Base-by-base conservation (phyloP, 1,139 yeast genomes). In the Geotrichum reessii region DNA sequence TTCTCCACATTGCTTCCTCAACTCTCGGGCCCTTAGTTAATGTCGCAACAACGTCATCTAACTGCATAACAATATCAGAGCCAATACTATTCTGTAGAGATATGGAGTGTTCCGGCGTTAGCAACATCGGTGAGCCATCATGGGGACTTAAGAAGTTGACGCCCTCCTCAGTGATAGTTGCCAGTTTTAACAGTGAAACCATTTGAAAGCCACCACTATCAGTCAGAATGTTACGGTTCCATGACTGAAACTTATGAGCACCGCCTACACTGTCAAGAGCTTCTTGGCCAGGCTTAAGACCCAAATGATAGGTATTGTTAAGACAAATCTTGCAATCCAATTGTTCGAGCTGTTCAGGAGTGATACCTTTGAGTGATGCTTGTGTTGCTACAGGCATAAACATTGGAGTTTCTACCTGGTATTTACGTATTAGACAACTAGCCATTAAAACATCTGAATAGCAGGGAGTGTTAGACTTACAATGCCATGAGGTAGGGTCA, bases 361-460 rank as follows among this genome's bases (percentile, higher is more conserved):
- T 77, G 40, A 76, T 65, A n/a, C 80, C 80, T 62, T 76, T 76
- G 46, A 76, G 69, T 4, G 79, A 70, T 4, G 79, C 80, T 67
- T 77, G 78, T 19, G 79, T 76, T 50, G 78, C 79, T 4, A 76
- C 80, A 0, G 80, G 80, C 80, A 76, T 76, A 67, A 76, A 76
- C 70, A 76, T 76, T 1, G 80, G 80, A 2, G 79, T 74, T 53
- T 74, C 71, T 2, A 76, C 79, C 60, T 58, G 11, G 11, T 11
- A 5, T 1, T n/a, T 14, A 17, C 21, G 44, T 4, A 19, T 37
- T 37, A 37, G 44, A n/a, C 2, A 37, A 17, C 21, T n/a, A 37
- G 21, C 19, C 5, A 37, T 31, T 21, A 31, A 19, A n/a, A 22
- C n/a, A 17, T 27, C 14, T 11, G n/a, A 19, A n/a, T 46, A 47